Base-by-base conservation (phyloP, 345 rosid species). In the Rhizophora apiculata region DNA sequence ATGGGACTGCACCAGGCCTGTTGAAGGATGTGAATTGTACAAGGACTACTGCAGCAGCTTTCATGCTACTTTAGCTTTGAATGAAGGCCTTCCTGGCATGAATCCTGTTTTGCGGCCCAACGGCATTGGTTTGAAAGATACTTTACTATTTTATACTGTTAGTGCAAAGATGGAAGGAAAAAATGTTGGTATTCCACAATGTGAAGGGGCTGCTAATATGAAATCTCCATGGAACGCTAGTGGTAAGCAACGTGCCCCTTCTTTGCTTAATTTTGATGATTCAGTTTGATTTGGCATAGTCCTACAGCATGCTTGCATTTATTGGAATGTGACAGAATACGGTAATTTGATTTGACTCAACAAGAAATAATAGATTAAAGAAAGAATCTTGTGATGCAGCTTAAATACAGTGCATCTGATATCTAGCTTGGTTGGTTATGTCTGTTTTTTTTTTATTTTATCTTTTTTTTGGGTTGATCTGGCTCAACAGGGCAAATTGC, bases 1-100 rank as follows among this genome's bases (percentile, higher is more conserved):
- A 4, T 93, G 96, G 97, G 98, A 90, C 71, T 93, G 98, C 74
- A 75, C 89, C 53, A 85, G 97, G 76, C 98, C 98, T 55, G 89
- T 91, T 76, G 88, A 85, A 34, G 89, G 85, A 43, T 78, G 79
- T 43, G 90, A 85, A 21, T 80, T 83, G 84, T 82, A 66, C 56
- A 53, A 72, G 65, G 87, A 87, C 55, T 90, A 89, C 72, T 93
- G 98, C 85, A 86, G 93, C 69, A 71, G 82, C 70, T 85, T 78
- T 82, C 98, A 90, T 83, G 85, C 85, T 64, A 79, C 71, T 37
- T 80, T 86, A 64, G 93, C 98, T 46, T 58, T 72, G 16, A 79
- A 70, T 75, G 98, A 90, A 81, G 89, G 80, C 30, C 80, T 77
- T 26, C 88, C 88, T 59, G 91, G 98, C 51, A 69, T 74, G 74